phyloP scores from a whole-genome alignment of 495 filamentous ascomycete species.

The Annulohypoxylon nitens region DNA sequence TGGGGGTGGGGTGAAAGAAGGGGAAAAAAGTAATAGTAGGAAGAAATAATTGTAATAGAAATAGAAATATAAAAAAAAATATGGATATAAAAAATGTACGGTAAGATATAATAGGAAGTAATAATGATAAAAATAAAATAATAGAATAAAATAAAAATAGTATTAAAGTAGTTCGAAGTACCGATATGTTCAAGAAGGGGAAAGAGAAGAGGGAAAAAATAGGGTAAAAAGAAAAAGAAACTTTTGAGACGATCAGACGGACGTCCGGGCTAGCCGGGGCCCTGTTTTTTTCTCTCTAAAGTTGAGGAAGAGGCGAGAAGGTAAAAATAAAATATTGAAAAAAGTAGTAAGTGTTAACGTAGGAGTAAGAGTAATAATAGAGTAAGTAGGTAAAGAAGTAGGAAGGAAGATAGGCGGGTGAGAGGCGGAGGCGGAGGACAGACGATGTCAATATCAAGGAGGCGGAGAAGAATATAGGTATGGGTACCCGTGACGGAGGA shows the following conservation, averaged over 20 bases:
- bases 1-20: constrained; percentile 21
- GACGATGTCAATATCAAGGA: constrained; percentile 7
- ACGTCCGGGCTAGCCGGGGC: constrained; percentile 14
- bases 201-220: constrained; percentile 9
- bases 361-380: constrained; percentile 19
- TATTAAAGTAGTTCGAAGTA: constrained; percentile 11
- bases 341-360: constrained; percentile 18
- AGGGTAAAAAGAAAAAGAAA: constrained; percentile 18
- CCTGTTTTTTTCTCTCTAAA: constrained; percentile 5
- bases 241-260: constrained; percentile 16
- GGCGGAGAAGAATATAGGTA: background rate
- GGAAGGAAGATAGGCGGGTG: background rate
- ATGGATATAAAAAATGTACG: background rate
- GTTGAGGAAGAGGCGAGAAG: background rate
- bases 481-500: too few relatives aligned
- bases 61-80: constrained; percentile 16
- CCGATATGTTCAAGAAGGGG: constrained; percentile 13
- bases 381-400: constrained; percentile 20
- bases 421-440: constrained; percentile 21
- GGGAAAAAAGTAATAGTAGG: constrained; percentile 1
- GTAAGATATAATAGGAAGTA: constrained; percentile 2
- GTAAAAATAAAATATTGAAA: background rate
- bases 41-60: constrained; percentile 14
- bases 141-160: background rate
- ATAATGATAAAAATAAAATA: constrained; percentile 7